These are phyloP conservation scores for Nakazawaea ishiwadae DNA, from an alignment of 805 yeast species.

Conservation along the genomic window DNA sequence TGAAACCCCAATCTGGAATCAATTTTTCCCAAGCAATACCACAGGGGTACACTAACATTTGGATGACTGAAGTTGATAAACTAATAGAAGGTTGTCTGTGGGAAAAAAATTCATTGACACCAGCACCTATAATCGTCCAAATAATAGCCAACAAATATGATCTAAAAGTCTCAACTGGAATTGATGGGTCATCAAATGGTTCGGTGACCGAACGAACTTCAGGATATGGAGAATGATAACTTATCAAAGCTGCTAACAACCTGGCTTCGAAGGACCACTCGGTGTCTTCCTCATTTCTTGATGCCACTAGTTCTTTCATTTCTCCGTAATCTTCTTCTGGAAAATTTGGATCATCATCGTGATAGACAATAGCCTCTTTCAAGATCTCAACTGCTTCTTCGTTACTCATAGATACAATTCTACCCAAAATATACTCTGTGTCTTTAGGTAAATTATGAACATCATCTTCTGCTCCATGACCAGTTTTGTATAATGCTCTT, in stretches of 20 bases:
- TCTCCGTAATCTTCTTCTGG: slow-evolving; percentile 32
- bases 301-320: slow-evolving; percentile 21
- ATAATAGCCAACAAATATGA: too few species aligned
- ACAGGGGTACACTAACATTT: slow-evolving; percentile 40
- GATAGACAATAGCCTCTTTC: slow-evolving; percentile 31
- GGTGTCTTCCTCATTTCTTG: slow-evolving; percentile 1
- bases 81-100: slow-evolving; percentile 49
- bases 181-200: slow-evolving; percentile 44
- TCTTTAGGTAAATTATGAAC: slow-evolving; percentile 10
- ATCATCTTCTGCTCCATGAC: slow-evolving; percentile 10
- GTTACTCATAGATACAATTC: slow-evolving; percentile 28
- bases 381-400: slow-evolving; percentile 38
- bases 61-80: slow-evolving; percentile 39
- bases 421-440: slow-evolving; percentile 34
- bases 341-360: too few species aligned
- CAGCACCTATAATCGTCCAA: slow-evolving; percentile 49
- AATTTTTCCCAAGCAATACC: slow-evolving; percentile 31
- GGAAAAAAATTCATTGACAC: slow-evolving; percentile 51
- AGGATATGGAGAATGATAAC: slow-evolving; percentile 50
- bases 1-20: slow-evolving; percentile 37
- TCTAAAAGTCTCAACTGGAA: slow-evolving; percentile 49
- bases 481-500: slow-evolving; percentile 10
- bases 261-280: slow-evolving; percentile 27
- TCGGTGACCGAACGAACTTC: slow-evolving; percentile 66
- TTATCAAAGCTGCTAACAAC: slow-evolving; percentile 29